Conservation (phyloP, 495 filamentous ascomycete species). For the Arthonia radiata region DNA sequence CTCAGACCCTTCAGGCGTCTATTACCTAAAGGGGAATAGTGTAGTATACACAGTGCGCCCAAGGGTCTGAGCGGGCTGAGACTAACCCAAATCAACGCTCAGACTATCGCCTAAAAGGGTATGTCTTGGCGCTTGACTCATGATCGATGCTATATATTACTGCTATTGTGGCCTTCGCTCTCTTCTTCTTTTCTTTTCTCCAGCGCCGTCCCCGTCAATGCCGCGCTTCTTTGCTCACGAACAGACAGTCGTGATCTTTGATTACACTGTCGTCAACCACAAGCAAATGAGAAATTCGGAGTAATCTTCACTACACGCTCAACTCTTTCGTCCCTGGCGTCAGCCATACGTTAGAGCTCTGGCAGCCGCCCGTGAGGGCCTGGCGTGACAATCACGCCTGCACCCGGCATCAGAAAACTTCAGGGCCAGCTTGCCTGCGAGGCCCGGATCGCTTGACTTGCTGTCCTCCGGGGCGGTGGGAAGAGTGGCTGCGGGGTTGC, state of each 20-base stretch:
- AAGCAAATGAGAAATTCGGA: conserved; percentile 99
- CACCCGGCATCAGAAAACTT: conserved; percentile 97
- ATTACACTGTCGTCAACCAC: conserved; percentile 7
- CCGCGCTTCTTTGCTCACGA: conserved; percentile 99
- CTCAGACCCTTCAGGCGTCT: no score
- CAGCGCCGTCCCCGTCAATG: conserved; percentile 83
- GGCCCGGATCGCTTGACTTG: conserved; percentile 8
- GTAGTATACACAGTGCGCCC: no score
- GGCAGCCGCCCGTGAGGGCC: conserved; percentile 67
- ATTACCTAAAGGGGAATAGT: no score
- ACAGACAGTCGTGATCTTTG: conserved; percentile 37
- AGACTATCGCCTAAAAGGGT: no score
- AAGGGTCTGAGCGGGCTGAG: no score
- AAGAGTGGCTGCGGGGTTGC: conserved; percentile 81
- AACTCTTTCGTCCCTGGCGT: conserved; percentile 19
- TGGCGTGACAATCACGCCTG: conserved; percentile 75
- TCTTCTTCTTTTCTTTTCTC: conserved; percentile 18
- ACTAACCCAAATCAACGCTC: no score
- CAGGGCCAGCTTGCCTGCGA: conserved; percentile 30
- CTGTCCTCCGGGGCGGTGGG: conserved; percentile 53
- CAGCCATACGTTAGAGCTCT: conserved; percentile 11
- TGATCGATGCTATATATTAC: no score
- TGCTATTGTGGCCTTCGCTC: no score
- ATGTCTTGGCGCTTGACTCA: no score
- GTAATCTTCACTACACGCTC: conserved; percentile 69